Evolutionary conservation across 2,329 filamentous ascomycete species (phyloP), one percentile per base, ranked within the genome.

Genomic region (Clarireedia hainanense): DNA sequence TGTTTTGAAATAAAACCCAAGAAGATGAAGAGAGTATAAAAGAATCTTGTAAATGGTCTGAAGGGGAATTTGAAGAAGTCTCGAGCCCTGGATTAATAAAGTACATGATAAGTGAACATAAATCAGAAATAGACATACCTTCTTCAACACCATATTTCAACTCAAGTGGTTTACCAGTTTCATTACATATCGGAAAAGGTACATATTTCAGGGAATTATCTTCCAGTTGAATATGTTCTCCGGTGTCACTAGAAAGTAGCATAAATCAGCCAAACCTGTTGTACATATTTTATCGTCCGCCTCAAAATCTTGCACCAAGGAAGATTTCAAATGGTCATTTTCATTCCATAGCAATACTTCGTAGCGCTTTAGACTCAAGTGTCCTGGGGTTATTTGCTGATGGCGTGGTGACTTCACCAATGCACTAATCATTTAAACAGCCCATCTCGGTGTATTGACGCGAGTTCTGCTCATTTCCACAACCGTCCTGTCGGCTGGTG

Each of bases 191-290:
- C 24, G 89, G 89, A 72, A 97, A 97, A 40, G 92, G 90, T 46
- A 94, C 85, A 79, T 94, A 97, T 79, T 95, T 81, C 56, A 96
- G 83, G 70, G 95, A 86, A 67, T 94, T 86, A 61, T 85, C 78
- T 37, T 80, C 78, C 69, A 95, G 84, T 68, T 89, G 86, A 67
- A 96, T 85, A 76, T 95, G 90, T 72, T 95, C 90, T 70, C 90
- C 90, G 7, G 88, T 94, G 65, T 95, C 89, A 66, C 89, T 94
- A 50, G 52, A 30, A 3, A 30, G 20, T 30, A 9, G 10, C 2
- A 30, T 27, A 7, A 30, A 10, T 30, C 27, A 30, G 27, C 10
- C 6, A 30, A 30, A 30, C 12, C 27, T 30, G 27, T 10, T 30
- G 4, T 20, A 30, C 10, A 30, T 30, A 30, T 30, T 30, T 30